These are phyloP conservation scores for Capsella bursapastoris DNA, from an alignment of 345 rosid genomes.

Conservation along the genomic window DNA sequence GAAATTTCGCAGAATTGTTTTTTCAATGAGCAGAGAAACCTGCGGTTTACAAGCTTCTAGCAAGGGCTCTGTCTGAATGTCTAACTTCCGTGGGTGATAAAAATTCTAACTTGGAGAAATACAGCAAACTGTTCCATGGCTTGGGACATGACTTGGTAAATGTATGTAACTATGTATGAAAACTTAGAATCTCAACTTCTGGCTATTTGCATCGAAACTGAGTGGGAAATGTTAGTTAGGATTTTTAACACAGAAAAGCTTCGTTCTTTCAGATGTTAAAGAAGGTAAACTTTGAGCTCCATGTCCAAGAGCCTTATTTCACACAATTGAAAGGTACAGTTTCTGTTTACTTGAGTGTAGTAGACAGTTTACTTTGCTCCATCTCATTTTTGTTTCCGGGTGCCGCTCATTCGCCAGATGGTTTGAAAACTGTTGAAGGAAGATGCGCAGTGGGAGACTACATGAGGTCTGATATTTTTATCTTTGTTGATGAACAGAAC, in stretches of 20 bases:
- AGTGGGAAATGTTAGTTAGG: neutral
- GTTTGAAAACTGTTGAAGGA: conserved; percentile 78
- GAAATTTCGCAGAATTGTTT: conserved; percentile 5
- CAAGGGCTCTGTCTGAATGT: conserved; percentile 51
- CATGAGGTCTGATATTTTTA: conserved; percentile 48
- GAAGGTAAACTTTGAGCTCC: conserved; percentile 58
- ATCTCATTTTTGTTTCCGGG: neutral
- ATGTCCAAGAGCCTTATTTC: conserved; percentile 82
- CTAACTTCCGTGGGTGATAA: conserved; percentile 41
- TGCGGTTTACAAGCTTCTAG: conserved; percentile 56
- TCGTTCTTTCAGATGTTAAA: conserved; percentile 55
- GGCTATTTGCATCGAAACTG: neutral
- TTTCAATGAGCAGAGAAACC: conserved; percentile 27
- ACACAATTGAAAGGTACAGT: conserved; percentile 64
- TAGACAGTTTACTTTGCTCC: neutral
- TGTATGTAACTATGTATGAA: conserved; percentile 42
- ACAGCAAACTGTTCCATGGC: conserved; percentile 38
- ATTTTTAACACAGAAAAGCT: neutral
- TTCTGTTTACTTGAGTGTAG: conserved; percentile 6
- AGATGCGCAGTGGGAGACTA: conserved; percentile 78
- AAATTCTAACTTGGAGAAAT: conserved; percentile 42
- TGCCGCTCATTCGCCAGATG: conserved; percentile 54
- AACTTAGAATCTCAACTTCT: neutral
- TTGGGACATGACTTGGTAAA: conserved; percentile 50
- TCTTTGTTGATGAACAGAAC: conserved; percentile 2